phyloP scores from a whole-genome alignment of 192 early-diverging fungal species.

The Rhizoclosmatium sp. region DNA sequence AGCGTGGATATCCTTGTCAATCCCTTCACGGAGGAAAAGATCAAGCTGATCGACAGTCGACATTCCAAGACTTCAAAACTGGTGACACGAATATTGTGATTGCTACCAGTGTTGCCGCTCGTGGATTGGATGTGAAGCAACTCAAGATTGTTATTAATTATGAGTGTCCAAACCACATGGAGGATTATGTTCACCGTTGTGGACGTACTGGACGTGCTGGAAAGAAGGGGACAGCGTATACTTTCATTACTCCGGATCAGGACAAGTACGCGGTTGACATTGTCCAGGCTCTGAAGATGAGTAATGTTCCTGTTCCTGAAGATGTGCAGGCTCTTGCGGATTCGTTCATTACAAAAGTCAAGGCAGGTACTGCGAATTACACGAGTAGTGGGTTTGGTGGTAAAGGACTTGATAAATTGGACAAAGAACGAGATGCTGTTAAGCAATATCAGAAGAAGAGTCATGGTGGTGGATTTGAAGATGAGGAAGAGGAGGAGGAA shows the following conservation, averaged over 20 bases:
- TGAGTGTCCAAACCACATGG: constrained; percentile 97
- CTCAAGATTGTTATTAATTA: constrained; percentile 94
- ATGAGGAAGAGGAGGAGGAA: constrained; percentile 64
- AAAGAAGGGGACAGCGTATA: constrained; percentile 95
- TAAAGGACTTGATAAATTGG: constrained; percentile 94
- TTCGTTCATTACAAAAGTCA: constrained; percentile 79
- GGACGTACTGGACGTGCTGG: constrained; percentile 98
- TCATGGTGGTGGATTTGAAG: constrained; percentile 71
- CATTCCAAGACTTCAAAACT: constrained; percentile 93
- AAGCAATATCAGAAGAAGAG: constrained; percentile 92
- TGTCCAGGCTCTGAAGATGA: constrained; percentile 85
- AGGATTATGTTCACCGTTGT: constrained; percentile 98
- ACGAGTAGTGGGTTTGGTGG: constrained; percentile 91
- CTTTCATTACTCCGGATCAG: constrained; percentile 95
- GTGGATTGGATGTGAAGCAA: constrained; percentile 94
- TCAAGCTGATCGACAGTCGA: constrained; percentile 75
- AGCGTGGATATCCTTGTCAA: constrained; percentile 85
- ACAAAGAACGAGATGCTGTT: constrained; percentile 87
- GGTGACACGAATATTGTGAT: constrained; percentile 89
- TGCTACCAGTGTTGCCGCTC: constrained; percentile 95
- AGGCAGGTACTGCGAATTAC: constrained; percentile 74
- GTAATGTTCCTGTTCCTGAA: constrained; percentile 73
- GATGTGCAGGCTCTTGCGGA: constrained; percentile 84
- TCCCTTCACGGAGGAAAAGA: constrained; percentile 96
- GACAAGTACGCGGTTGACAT: constrained; percentile 92